phyloP scores from a whole-genome alignment of 1,139 yeast species.

The Taiozyma onychis region DNA sequence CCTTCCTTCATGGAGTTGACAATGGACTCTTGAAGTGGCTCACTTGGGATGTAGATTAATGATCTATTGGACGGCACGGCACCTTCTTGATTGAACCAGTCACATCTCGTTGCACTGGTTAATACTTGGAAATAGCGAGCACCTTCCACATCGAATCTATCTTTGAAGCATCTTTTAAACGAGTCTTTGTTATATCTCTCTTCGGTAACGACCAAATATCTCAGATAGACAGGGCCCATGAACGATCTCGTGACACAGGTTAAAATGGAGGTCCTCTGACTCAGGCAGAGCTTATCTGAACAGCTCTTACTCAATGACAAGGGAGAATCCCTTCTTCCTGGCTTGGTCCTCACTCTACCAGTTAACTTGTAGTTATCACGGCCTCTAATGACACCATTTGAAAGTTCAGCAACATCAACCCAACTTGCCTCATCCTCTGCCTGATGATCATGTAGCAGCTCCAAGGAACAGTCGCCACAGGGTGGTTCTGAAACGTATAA shows the following conservation, averaged over 20 bases:
- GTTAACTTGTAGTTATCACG: constrained; percentile 49
- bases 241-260: constrained; percentile 43
- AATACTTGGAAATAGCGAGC: background rate
- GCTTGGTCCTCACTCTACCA: constrained; percentile 82
- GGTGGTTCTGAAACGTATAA: constrained; percentile 78
- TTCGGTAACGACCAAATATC: constrained; percentile 49
- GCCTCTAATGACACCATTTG: constrained; percentile 48
- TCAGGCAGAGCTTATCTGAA: constrained; percentile 70
- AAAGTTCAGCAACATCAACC: constrained; percentile 24
- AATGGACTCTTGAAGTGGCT: constrained; percentile 34
- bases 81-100: constrained; percentile 23
- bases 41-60: constrained; percentile 30
- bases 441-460: constrained; percentile 24
- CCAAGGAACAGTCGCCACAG: constrained; percentile 88
- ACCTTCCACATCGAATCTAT: constrained; percentile 25
- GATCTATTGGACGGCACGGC: constrained; percentile 33
- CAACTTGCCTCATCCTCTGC: constrained; percentile 23
- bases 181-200: constrained; percentile 29
- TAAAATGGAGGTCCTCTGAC: constrained; percentile 58
- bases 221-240: constrained; percentile 40
- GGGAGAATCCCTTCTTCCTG: constrained; percentile 78
- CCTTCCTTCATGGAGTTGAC: constrained; percentile 54
- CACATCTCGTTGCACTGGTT: constrained; percentile 19
- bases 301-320: constrained; percentile 76
- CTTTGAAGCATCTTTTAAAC: constrained; percentile 48